A percentile compares a stretch with the other conserved stretches of the same genome.
phyloP scores from a whole-genome alignment of 768 basidiomycete species.

The Sporobolomyces roseus region DNA sequence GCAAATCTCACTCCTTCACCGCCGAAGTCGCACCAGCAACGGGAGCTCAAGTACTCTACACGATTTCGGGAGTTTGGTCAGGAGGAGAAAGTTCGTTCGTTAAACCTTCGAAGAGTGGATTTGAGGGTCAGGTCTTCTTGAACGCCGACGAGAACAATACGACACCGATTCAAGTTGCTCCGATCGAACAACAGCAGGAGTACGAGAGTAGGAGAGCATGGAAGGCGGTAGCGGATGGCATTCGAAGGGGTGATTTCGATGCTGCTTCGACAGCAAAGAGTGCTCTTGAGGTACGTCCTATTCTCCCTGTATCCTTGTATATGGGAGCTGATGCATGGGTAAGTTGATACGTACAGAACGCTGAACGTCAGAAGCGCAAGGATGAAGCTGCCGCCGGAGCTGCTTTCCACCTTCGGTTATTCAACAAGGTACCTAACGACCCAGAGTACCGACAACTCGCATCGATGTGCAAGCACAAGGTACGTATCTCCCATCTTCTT shows the following conservation, averaged over 20 bases:
- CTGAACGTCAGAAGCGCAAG: slow-evolving; percentile 80
- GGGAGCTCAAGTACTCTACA: slow-evolving; percentile 50
- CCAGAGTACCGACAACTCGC: slow-evolving; percentile 53
- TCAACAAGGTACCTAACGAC: slow-evolving; percentile 65
- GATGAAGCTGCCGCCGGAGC: slow-evolving; percentile 71
- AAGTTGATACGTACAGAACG: slow-evolving; percentile 59
- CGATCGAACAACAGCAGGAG: slow-evolving; percentile 60
- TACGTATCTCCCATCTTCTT: not conserved
- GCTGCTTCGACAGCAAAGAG: slow-evolving; percentile 81
- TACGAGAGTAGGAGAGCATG: slow-evolving; percentile 85
- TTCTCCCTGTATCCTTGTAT: not conserved
- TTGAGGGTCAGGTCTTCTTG: slow-evolving; percentile 60
- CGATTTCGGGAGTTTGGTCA: slow-evolving; percentile 79
- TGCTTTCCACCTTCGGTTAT: slow-evolving; percentile 73
- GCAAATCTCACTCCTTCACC: slow-evolving; percentile 67
- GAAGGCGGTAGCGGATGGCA: slow-evolving; percentile 82
- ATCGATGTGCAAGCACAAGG: slow-evolving; percentile 34
- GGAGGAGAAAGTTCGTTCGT: slow-evolving; percentile 48
- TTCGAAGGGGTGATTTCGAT: slow-evolving; percentile 82
- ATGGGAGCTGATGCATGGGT: no score
- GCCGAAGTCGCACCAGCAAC: slow-evolving; percentile 55
- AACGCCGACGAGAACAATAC: slow-evolving; percentile 65
- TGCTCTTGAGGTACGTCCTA: slow-evolving; percentile 69
- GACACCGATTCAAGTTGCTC: slow-evolving; percentile 67
- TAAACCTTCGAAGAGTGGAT: slow-evolving; percentile 48